phyloP scores from a whole-genome alignment of 202 grass and related monocot genomes.

The Dendrocalamus latiflorus region DNA sequence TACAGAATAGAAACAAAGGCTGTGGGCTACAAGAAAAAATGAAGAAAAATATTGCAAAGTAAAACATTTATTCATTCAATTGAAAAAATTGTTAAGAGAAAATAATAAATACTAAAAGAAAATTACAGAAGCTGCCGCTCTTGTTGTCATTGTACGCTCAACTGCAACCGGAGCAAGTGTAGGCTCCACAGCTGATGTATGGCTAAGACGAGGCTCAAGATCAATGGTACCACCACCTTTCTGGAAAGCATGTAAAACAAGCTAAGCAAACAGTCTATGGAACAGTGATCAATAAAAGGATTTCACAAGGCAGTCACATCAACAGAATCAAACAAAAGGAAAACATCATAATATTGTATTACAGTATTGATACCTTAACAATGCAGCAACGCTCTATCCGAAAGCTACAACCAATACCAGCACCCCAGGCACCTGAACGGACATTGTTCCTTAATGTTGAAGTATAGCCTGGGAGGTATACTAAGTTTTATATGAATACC shows the following conservation, averaged over 20 bases:
- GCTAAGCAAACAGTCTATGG: constrained; percentile 14
- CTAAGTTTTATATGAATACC: constrained; percentile 1
- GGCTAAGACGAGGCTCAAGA: constrained; percentile 74
- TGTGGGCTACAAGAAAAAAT: too few relatives aligned
- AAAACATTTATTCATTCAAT: background rate
- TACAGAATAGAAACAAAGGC: too few relatives aligned
- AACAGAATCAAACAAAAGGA: constrained; percentile 2
- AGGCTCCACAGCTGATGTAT: too few relatives aligned
- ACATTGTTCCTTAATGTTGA: too few relatives aligned
- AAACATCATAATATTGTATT: background rate
- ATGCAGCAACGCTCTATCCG: constrained; percentile 81
- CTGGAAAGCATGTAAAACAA: constrained; percentile 46
- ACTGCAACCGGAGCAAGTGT: constrained; percentile 86
- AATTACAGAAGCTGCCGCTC: constrained; percentile 91
- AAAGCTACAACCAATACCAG: too few relatives aligned
- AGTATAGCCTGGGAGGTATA: constrained; percentile 61
- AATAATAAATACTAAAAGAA: constrained; percentile 2
- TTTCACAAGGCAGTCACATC: background rate
- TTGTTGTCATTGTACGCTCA: constrained; percentile 95
- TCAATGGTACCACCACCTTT: constrained; percentile 87
- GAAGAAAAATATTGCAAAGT: too few relatives aligned
- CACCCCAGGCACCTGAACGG: too few relatives aligned
- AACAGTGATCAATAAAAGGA: constrained; percentile 8
- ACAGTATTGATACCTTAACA: constrained; percentile 71
- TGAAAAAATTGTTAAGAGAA: background rate